Evolutionary conservation across 164 flowering plant genomes (phyloP), one percentile per base, ranked within the genome.

Genomic region (Malania oleifera): DNA sequence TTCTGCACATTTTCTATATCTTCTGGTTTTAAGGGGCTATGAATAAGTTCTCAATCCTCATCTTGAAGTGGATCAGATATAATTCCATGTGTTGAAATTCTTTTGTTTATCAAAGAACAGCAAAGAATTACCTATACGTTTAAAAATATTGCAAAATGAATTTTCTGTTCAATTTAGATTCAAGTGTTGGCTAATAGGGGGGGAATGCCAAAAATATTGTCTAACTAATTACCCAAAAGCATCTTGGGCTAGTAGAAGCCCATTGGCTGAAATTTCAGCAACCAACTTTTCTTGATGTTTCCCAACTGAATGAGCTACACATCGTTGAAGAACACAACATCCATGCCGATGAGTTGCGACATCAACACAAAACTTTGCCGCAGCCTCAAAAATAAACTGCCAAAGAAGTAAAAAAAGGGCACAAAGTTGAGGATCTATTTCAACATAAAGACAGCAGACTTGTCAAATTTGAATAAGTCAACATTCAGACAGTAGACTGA

Each of bases 311-410:
- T 62, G 70, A 35, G 46, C 27, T 29, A 82, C 68, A 67, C 84
- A 77, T 34, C 63, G 66, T 68, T 77, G 80, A 64, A 82, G 49
- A 52, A 77, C 82, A 54, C 80, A 72, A 34, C 84, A 79, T 3
- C 87, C 87, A 63, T 75, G 77, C 46, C 57, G 75, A 62, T 82
- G 80, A 35, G 76, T 77, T 19, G 82, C 82, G 48, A 82, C 73
- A 5, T 77, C 75, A 22, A 75, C 69, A 60, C 80, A 79, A 29
- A 61, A 67, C 44, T 67, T 73, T 58, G 75, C 73, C 59, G 81
- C 81, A 54, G 78, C 76, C 40, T 51, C 61, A 45, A 75, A 75
- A 47, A 80, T 68, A 67, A 80, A 77, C 84, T 80, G 81, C 56
- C 63, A 63, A 62, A 3, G 26, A 13, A 10, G 28, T 29, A 35